Conservation (phyloP, 129 eudicot species). For the Daucus carota region DH1_v3.0 NC_030388.2:558501-559000, state of each 20-base stretch:
- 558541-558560: slow-evolving; percentile 6
- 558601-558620: slow-evolving; percentile 6
- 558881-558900: slow-evolving; percentile 14
- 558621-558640: slow-evolving; percentile 7
- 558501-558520: neutral
- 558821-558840: slow-evolving; percentile 17
- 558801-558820: slow-evolving; percentile 27
- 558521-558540: neutral
- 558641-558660: slow-evolving; percentile 23
- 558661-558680: slow-evolving; percentile 31
- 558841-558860: slow-evolving; percentile 10
- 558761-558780: slow-evolving; percentile 15
- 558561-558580: slow-evolving; percentile 11
- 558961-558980: slow-evolving; percentile 36
- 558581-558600: slow-evolving; percentile 13
- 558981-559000: slow-evolving; percentile 57
- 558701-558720: slow-evolving; percentile 9
- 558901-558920: slow-evolving; percentile 28
- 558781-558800: slow-evolving; percentile 26
- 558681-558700: slow-evolving; percentile 19
- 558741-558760: slow-evolving; percentile 14
- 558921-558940: slow-evolving; percentile 39
- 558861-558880: slow-evolving; percentile 20
- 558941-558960: slow-evolving; percentile 45
- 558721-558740: slow-evolving; percentile 10